Evolutionary conservation across 2,329 filamentous ascomycete genomes (phyloP).

Genomic region (Macrophomina tecta): DNA sequence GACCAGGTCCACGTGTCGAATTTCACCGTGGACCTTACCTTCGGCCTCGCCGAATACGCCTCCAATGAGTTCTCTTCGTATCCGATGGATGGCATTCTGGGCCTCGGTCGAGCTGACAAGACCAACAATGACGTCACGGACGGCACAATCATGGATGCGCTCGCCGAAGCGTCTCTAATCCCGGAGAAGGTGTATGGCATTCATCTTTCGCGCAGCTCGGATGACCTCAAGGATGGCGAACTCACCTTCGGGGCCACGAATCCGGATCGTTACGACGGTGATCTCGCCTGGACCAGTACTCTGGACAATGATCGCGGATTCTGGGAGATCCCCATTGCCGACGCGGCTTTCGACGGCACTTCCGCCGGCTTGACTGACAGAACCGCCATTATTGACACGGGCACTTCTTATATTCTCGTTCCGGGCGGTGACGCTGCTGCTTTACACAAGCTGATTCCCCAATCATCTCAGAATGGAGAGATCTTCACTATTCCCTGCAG

Average conservation of each 20-base stretch:
- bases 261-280: constrained; percentile 68
- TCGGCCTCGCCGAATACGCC: constrained; percentile 75
- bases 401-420: constrained; percentile 79
- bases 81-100: constrained; percentile 87
- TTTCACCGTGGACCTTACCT: constrained; percentile 67
- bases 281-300: constrained; percentile 69
- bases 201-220: constrained; percentile 69
- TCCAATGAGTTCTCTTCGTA: constrained; percentile 77
- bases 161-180: constrained; percentile 64
- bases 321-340: constrained; percentile 76
- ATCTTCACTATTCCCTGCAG: constrained; percentile 78
- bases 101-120: constrained; percentile 67
- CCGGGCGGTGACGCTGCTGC: constrained; percentile 69
- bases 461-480: constrained; percentile 60
- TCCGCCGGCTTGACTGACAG: constrained; percentile 55
- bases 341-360: constrained; percentile 66
- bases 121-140: constrained; percentile 51
- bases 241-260: constrained; percentile 78
- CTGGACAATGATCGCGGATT: constrained; percentile 58
- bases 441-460: constrained; percentile 70
- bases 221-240: constrained; percentile 73
- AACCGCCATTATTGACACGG: constrained; percentile 80
- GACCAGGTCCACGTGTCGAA: constrained; percentile 73
- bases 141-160: constrained; percentile 70
- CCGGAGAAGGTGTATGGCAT: constrained; percentile 73